Base-by-base conservation (phyloP, 306 rosid species). In the Castanea mollissima region DNA sequence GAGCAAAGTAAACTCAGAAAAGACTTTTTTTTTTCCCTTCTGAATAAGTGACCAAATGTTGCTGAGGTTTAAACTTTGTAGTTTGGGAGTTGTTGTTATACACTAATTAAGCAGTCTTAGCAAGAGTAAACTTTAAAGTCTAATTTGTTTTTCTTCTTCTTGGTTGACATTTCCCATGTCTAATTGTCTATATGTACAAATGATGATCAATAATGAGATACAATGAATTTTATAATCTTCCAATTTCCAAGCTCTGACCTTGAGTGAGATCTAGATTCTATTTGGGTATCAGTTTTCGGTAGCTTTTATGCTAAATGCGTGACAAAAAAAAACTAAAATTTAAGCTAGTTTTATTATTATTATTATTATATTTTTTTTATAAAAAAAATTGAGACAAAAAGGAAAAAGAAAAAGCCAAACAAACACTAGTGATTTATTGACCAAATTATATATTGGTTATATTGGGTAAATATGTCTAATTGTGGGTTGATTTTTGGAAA, bases 31-130 rank as follows among this genome's bases (percentile, higher is more conserved):
- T 57, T 60, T 74, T 70, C 0, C 20, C 46, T 49, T 27, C 51
- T 7, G 41, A 82, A 85, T 76, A 84, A 87, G 63, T 63, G 35
- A 70, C 16, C 84, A 51, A 32, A 59, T 14, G 78, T 64, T 57
- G 65, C 51, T 56, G 74, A 27, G 76, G 75, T 85, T 71, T 38
- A 38, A 75, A 65, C 23, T 46, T 71, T 78, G 73, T 67, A 71
- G 23, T 68, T 73, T 75, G 77, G 84, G 16, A 49, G 88, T 81
- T 21, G 27, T 25, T 25, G 86, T 79, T 83, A 56, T 73, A 74
- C 80, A 70, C 46, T 41, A 23, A 23, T 23, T 23, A 0, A 23
- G 23, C 23, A 23, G 23, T 23, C 23, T 23, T 23, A 64, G 54
- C 78, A 73, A 59, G 68, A 41, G 46, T 8, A 2, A 41, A 8